Evolutionary conservation across 108 stramenopile species (phyloP).

Genomic region (Stephanodiscus minutulus): DNA sequence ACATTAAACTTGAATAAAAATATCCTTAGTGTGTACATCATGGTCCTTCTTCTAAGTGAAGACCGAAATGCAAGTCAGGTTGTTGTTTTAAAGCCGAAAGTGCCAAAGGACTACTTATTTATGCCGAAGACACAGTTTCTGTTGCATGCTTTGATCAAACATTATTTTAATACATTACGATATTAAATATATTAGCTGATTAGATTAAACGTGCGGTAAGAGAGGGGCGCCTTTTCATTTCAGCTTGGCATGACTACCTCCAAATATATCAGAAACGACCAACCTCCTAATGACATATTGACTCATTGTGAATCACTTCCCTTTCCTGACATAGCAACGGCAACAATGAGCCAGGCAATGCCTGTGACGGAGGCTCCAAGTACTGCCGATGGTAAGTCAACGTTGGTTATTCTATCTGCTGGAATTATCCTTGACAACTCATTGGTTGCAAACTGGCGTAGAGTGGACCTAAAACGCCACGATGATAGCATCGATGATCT

Average conservation of each 20-base stretch:
- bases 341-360: slow-evolving; percentile 18
- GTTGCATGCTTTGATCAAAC: no score
- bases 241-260: background rate
- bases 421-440: background rate
- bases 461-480: background rate
- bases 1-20: no score
- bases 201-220: background rate
- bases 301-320: background rate
- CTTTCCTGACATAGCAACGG: background rate
- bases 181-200: no score
- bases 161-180: no score
- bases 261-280: no score
- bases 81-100: no score
- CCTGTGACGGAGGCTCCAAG: slow-evolving; percentile 24
- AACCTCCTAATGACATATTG: no score
- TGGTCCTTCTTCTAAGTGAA: no score
- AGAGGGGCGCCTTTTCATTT: background rate
- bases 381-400: slow-evolving; percentile 24
- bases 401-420: background rate
- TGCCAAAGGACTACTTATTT: no score
- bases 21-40: no score
- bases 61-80: no score
- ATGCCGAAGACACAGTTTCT: no score
- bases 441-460: background rate
- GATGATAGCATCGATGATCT: background rate